phyloP scores from a whole-genome alignment of 208 protist genomes.

The Herpetomonas samuelpessoai region DNA sequence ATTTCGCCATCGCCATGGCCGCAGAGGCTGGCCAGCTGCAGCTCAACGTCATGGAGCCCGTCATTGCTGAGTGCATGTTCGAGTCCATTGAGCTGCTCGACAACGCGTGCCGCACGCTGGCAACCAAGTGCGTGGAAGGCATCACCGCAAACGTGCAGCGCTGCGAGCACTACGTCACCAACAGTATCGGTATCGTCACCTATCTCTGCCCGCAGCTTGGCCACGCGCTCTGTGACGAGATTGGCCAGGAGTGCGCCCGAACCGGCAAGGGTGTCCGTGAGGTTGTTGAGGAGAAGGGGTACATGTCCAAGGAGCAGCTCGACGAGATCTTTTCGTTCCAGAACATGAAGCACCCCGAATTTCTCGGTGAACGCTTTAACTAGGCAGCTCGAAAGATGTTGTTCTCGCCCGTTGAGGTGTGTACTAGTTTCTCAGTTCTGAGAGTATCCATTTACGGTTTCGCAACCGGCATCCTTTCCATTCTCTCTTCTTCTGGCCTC shows the following conservation, averaged over 20 bases:
- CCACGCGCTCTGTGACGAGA: constrained; percentile 73
- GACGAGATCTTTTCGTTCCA: constrained; percentile 17
- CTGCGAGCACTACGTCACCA: constrained; percentile 53
- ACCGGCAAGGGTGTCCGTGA: constrained; percentile 18
- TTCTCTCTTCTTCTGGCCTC: too few species aligned
- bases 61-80: constrained; percentile 77
- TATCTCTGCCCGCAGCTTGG: constrained; percentile 92
- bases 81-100: constrained; percentile 69
- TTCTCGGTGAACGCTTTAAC: constrained; percentile 16
- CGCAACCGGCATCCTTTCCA: too few species aligned
- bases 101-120: constrained; percentile 67
- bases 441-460: too few species aligned
- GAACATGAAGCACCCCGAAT: constrained; percentile 20
- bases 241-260: constrained; percentile 62
- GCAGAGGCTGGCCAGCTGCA: constrained; percentile 86
- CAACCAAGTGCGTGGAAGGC: constrained; percentile 72
- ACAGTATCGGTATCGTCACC: constrained; percentile 92
- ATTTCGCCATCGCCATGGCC: constrained; percentile 72
- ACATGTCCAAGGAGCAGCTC: constrained; percentile 7
- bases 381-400: neutral
- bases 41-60: constrained; percentile 94
- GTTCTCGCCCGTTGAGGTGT: too few species aligned
- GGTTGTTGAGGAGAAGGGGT: constrained; percentile 3
- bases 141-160: constrained; percentile 60
- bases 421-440: too few species aligned